Base-by-base conservation (phyloP, 345 rosid species). In the Citropsis articulata region DNA sequence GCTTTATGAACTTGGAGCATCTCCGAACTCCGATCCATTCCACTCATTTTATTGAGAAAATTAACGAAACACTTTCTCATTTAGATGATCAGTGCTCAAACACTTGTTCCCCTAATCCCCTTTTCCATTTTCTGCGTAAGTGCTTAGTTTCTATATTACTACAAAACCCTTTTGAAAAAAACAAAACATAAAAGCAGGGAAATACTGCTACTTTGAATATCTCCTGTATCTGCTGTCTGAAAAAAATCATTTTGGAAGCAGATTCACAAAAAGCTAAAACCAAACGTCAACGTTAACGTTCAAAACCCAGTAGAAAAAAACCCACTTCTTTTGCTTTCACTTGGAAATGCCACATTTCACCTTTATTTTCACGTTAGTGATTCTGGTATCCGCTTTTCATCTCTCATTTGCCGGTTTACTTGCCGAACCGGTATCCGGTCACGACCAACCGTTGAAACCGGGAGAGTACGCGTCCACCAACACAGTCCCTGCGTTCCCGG, bases 401-500 rank as follows among this genome's bases (percentile, higher is more conserved):
- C 77, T 22, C 48, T 84, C 86, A 22, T 84, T 79, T 5, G 87
- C 87, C 59, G 88, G 89, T 40, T 83, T 95, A 10, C 85, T 92
- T 12, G 84, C 92, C 33, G 84, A 94, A 75, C 91, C 93, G 48
- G 91, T 88, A 6, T 56, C 90, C 38, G 80, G 83, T 36, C 75
- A 75, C 63, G 81, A 79, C 84, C 94, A 84, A 73, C 89, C 90
- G 2, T 57, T 83, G 16, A 75, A 79, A 40, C 86, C 85, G 0
- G 84, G 84, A 53, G 84, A 81, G 31, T 81, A 84, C 75, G 73
- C 83, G 40, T 67, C 76, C 22, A 80, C 91, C 28, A 90, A 91
- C 81, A 93, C 95, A 16, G 98, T 93, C 71, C 98, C 98, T 1
- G 98, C 98, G 35, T 89, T 90, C 75, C 98, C 98, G 1, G 88